Conservation (phyloP, 129 eudicot species). For the Lactuca saligna region DNA sequence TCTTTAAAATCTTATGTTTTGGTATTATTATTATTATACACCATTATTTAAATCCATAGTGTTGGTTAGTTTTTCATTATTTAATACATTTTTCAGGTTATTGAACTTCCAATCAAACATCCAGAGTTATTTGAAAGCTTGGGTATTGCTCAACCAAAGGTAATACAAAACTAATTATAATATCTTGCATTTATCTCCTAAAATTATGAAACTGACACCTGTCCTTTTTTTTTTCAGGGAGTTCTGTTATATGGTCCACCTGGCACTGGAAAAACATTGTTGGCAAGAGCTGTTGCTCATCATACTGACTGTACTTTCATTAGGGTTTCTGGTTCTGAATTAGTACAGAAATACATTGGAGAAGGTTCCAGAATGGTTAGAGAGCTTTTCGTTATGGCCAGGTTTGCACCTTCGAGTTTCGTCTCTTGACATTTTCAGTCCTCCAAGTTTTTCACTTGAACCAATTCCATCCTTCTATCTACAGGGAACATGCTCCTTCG, state of each 20-base stretch:
- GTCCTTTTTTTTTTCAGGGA: slow-evolving; percentile 38
- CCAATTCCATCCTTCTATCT: neutral
- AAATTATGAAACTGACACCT: neutral
- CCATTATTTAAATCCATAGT: neutral
- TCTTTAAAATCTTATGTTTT: neutral
- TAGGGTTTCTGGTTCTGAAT: slow-evolving; percentile 92
- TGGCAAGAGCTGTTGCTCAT: slow-evolving; percentile 95
- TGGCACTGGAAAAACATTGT: slow-evolving; percentile 80
- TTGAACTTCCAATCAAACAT: slow-evolving; percentile 91
- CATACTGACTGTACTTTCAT: slow-evolving; percentile 96
- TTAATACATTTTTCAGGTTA: slow-evolving; percentile 47
- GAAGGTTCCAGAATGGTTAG: slow-evolving; percentile 98
- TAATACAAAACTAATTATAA: slow-evolving; percentile 15
- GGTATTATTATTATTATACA: neutral
- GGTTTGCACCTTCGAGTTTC: slow-evolving; percentile 41
- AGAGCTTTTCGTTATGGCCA: slow-evolving; percentile 97
- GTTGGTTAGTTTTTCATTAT: neutral
- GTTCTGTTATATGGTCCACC: slow-evolving; percentile 91
- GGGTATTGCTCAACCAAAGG: slow-evolving; percentile 98
- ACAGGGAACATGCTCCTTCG: slow-evolving; percentile 91
- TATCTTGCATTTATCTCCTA: neutral
- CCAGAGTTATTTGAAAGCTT: slow-evolving; percentile 88
- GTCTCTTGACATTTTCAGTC: neutral
- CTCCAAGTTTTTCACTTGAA: neutral
- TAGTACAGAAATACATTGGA: slow-evolving; percentile 91